phyloP scores from a whole-genome alignment of 345 rosid species.

The Litchi chinensis region DNA sequence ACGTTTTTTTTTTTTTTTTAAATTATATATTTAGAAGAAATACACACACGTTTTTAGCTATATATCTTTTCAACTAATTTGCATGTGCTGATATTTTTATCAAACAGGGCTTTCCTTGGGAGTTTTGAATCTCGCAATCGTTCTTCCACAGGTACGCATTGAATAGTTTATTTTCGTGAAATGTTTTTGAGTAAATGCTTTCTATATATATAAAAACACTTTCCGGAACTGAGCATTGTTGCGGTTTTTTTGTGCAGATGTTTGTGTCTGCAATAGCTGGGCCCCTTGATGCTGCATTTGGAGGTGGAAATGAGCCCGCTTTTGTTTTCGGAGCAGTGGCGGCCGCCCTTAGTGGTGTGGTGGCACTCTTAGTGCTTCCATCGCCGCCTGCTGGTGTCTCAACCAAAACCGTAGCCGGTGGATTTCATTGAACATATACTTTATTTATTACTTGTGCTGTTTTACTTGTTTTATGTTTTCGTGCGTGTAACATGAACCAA shows the following conservation, averaged over 20 bases:
- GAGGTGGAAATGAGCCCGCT: conserved; percentile 89
- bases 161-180: too few species aligned
- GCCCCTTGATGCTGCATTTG: conserved; percentile 67
- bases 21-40: too few species aligned
- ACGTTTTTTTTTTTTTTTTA: too few species aligned
- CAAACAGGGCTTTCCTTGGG: conserved; percentile 78
- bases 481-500: too few species aligned
- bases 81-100: not conserved
- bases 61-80: not conserved
- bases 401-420: conserved; percentile 30
- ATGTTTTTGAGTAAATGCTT: too few species aligned
- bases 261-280: conserved; percentile 68
- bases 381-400: conserved; percentile 62
- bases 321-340: conserved; percentile 69
- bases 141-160: conserved; percentile 69
- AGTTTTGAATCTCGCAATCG: conserved; percentile 76
- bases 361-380: conserved; percentile 69
- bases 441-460: too few species aligned
- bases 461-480: too few species aligned
- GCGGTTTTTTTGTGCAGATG: conserved; percentile 46
- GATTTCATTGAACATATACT: conserved; percentile 35
- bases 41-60: not conserved
- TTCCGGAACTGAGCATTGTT: not conserved
- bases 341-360: conserved; percentile 55
- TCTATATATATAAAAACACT: too few species aligned